These are phyloP conservation scores for Nigrospora osmanthi DNA, from an alignment of 2,329 filamentous ascomycete genomes.

Conservation along the genomic window DNA sequence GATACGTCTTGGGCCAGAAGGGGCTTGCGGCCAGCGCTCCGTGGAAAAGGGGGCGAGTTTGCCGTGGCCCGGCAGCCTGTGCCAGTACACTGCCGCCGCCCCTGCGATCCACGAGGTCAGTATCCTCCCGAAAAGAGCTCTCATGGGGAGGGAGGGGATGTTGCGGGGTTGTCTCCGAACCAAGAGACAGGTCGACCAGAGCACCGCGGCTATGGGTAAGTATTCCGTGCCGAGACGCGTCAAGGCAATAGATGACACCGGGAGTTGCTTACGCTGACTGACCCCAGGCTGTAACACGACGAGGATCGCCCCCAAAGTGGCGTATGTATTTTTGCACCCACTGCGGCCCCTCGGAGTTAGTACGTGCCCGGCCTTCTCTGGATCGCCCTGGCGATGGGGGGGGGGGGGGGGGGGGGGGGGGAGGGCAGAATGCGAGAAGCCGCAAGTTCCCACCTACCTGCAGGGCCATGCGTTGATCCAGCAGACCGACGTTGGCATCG, in stretches of 20 bases:
- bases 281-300: constrained; percentile 42
- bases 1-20: constrained; percentile 53
- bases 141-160: too few species aligned
- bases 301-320: constrained; percentile 39
- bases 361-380: background rate
- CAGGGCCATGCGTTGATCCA: constrained; percentile 38
- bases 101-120: too few species aligned
- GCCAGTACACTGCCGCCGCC: constrained; percentile 45
- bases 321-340: constrained; percentile 40
- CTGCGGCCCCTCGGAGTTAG: constrained; percentile 17
- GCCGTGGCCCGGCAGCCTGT: constrained; percentile 37
- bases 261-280: constrained; percentile 32
- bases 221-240: too few species aligned
- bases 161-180: too few species aligned
- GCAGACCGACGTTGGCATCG: constrained; percentile 42
- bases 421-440: too few species aligned
- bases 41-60: constrained; percentile 33
- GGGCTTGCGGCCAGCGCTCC: constrained; percentile 42
- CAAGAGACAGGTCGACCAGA: too few species aligned
- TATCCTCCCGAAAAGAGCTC: too few species aligned
- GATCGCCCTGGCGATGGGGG: background rate
- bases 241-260: too few species aligned
- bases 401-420: too few species aligned
- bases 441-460: too few species aligned
- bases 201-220: too few species aligned